Evolutionary conservation across 169 alveolate genomes (phyloP), one percentile per base, ranked within the genome.

Genomic region (Plasmodium cynomolgi): DNA sequence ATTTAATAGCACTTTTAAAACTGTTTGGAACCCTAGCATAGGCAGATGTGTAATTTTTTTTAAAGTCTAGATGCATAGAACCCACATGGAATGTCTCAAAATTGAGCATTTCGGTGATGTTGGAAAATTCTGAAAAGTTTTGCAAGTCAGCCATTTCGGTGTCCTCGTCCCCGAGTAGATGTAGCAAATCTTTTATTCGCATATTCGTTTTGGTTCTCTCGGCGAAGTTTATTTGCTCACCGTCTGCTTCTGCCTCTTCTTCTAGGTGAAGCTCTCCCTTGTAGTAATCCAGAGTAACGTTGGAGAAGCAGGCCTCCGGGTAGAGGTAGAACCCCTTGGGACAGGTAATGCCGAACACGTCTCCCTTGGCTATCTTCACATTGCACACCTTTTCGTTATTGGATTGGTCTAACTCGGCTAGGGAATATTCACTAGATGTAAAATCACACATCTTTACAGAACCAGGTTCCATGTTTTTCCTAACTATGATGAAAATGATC

Each of bases 321-420:
- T 80, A 80, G 23, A 90, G 75, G 56, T 54, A 34, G 75, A 81
- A 90, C 31, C 94, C 91, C 41, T 62, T 79, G 3, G 94, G 94
- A 31, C 94, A 90, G 7, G 74, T 90, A 11, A 90, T 81, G 1
- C 94, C 94, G 83, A 90, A 81, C 1, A 90, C 37, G 50, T 90
- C 94, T 39, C 94, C 94, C 58, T 50, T 72, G 71, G 41, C 37
- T 62, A 90, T 90, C 50, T 39, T 81, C 1, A 90, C 31, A 29
- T 17, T 81, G 73, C 94, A 90, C 9, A 23, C 58, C 56, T 81
- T 79, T 81, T 90, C 91, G 6, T 80, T 80, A 37, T 68, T 29
- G 9, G 15, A 23, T 4, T 31, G 23, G 44, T 75, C 39, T 7
- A 20, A 15, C 23, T 79, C 88, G n/a, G 68, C 62, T 29, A 90